phyloP scores from a whole-genome alignment of 139 green algal genomes.

The Pleodorina starrii region DNA sequence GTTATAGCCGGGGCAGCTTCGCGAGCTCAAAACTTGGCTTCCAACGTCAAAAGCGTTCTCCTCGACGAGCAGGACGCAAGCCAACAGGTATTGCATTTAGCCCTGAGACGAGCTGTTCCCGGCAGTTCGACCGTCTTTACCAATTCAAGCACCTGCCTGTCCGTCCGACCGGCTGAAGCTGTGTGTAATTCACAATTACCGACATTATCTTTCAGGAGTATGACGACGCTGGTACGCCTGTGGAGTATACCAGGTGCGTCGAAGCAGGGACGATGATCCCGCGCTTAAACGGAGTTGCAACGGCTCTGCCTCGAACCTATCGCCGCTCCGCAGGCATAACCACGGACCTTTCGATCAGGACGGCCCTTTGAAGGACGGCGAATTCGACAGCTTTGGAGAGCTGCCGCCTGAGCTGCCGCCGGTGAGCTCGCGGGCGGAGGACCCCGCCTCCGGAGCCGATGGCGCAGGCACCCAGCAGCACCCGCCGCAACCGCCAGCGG shows the following conservation, averaged over 20 bases:
- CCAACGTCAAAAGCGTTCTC: conserved; percentile 29
- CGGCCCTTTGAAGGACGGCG: not conserved
- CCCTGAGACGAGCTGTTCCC: no score
- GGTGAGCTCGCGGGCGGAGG: not conserved
- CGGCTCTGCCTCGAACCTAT: not conserved
- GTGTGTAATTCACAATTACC: no score
- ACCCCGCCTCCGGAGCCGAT: not conserved
- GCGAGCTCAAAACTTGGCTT: conserved; percentile 27
- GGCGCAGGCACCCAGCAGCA: no score
- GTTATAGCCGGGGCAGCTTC: conserved; percentile 17
- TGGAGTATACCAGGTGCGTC: conserved; percentile 10
- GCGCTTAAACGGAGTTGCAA: conserved; percentile 5
- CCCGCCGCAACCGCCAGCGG: no score
- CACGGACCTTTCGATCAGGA: not conserved
- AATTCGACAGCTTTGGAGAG: not conserved
- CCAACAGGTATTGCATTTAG: not conserved
- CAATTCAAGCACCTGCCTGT: no score
- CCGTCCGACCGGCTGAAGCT: no score
- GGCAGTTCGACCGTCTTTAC: no score
- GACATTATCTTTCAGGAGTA: not conserved
- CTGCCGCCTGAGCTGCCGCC: not conserved
- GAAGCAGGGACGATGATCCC: not conserved
- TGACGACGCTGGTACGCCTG: not conserved
- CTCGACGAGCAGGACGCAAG: conserved; percentile 7
- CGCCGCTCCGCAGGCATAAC: not conserved